These are phyloP conservation scores for Skeletonema potamos DNA, from an alignment of 108 stramenopile genomes.

Conservation along the genomic window DNA sequence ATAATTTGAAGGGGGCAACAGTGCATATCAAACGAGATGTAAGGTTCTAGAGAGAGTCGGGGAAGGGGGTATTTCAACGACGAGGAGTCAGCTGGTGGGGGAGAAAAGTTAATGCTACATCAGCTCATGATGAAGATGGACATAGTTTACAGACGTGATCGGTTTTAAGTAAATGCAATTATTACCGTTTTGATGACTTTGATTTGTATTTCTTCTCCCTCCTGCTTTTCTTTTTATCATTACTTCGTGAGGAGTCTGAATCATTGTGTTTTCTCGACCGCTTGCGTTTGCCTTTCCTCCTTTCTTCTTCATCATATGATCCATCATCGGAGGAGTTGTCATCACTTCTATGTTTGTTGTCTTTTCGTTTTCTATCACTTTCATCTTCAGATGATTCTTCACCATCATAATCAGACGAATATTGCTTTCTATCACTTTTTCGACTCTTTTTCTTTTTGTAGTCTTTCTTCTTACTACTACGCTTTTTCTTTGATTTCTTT, in stretches of 20 bases:
- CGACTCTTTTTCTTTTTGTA: slow-evolving; percentile 27
- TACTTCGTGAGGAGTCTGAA: slow-evolving; percentile 15
- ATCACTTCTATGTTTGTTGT: neutral
- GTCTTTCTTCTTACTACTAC: slow-evolving; percentile 25
- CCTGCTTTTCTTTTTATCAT: slow-evolving; percentile 13
- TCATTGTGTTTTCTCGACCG: neutral
- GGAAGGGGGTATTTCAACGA: neutral
- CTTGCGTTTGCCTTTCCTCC: neutral
- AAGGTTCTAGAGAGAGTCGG: slow-evolving; percentile 49
- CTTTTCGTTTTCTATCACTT: neutral
- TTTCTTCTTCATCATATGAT: neutral
- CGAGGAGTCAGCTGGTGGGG: neutral
- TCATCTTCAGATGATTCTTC: neutral
- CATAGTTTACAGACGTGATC: neutral
- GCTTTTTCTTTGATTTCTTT: slow-evolving; percentile 32
- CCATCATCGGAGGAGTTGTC: neutral
- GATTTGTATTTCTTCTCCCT: slow-evolving; percentile 18
- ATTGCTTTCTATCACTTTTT: slow-evolving; percentile 8
- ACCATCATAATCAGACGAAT: neutral
- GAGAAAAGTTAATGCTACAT: neutral
- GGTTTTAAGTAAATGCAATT: neutral
- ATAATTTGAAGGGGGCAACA: slow-evolving; percentile 65
- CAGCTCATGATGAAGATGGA: neutral
- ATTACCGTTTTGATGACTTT: slow-evolving; percentile 8
- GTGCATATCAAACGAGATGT: slow-evolving; percentile 84